Evolutionary conservation across 2,329 filamentous ascomycete genomes (phyloP), one percentile per base, ranked within the genome.

Genomic region (Cercospora sp.): DNA sequence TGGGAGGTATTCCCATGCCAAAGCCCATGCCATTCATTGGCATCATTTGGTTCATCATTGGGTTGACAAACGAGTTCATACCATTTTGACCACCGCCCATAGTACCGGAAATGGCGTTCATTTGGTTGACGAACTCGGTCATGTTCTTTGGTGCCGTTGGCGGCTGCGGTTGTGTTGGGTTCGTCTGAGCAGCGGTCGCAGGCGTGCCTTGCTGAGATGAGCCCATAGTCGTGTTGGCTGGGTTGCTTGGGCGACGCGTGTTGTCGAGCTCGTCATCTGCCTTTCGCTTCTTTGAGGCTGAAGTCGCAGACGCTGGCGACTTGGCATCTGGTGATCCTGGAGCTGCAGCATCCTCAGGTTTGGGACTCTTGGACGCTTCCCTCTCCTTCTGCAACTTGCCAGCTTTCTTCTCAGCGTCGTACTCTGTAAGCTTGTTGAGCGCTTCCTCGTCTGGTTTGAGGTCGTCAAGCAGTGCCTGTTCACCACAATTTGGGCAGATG

Each of bases 401-500:
- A 62, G 83, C 80, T 63, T 77, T 75, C 73, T 83, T 84, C 70
- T 88, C 86, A 33, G 84, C 82, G 75, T 89, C 83, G 77, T 91
- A 97, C 45, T 87, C 87, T 82, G 92, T 91, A 72, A 97, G 92
- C 81, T 91, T 94, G 82, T 91, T 91, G 73, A 95, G 92, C 79
- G 91, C 93, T 75, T 95, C 92, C 73, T 92, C 90, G 81, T 98
- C 93, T 71, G 89, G 58, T 78, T 90, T 88, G 74, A 99, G 87
- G 81, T 97, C 91, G 86, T 97, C 94, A 82, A 98, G 91, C 76
- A 97, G 85, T 72, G 97, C 92, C 77, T 92, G 92, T 79, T 97
- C 93, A 71, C 90, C 91, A 82, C 95, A 99, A 74, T 90, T 90
- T 72, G 95, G 95, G 82, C 95, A 99, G 81, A 94, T 86, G 82